Base-by-base conservation (phyloP, 2,329 filamentous ascomycete species). In the Microcyclospora pomicola region DNA sequence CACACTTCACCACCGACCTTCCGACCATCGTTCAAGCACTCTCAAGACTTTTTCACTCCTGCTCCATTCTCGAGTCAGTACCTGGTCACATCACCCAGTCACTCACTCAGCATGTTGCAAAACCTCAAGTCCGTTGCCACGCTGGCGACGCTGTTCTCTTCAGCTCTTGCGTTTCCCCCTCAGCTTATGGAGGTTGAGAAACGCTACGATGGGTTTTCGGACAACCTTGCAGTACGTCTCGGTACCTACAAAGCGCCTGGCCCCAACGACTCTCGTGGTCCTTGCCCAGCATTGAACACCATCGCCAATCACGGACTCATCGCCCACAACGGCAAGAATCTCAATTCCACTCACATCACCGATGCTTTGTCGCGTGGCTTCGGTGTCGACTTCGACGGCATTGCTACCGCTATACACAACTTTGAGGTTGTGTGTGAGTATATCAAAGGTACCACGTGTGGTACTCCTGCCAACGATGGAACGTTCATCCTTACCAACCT, bases 221-320 rank as follows among this genome's bases (percentile, higher is more conserved):
- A 24, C 7, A 7, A 24, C 19, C 19, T 24, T 24, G 19, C 19
- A 24, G 5, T 5, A 24, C 19, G 19, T 24, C 19, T 24, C 5
- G 19, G 19, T 7, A 24, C 19, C 19, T 24, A 24, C 7, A 4
- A 24, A 7, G 30, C 30, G 4, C 30, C 30, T 9, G 30, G 30
- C 6, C 30, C 30, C 5, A n/a, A 31, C 14, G 30, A 31, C 14
- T 31, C 30, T n/a, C 30, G 30, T 15, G 30, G 12, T n/a, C 30
- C 30, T n/a, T 31, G 38, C 15, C 39, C 60, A 7, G 60, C 59
- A 14, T 39, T 63, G 34, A 63, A 64, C 33, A 51, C 59, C 9
- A 52, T 56, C 15, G 60, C 61, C 11, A 64, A 64, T 37, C 58
- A 60, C 41, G 51, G 53, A 46, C 63, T 62, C 49, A 48, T 63